Base-by-base conservation (phyloP, 108 stramenopile species). In the Cylindrotheca fusiformis region DNA sequence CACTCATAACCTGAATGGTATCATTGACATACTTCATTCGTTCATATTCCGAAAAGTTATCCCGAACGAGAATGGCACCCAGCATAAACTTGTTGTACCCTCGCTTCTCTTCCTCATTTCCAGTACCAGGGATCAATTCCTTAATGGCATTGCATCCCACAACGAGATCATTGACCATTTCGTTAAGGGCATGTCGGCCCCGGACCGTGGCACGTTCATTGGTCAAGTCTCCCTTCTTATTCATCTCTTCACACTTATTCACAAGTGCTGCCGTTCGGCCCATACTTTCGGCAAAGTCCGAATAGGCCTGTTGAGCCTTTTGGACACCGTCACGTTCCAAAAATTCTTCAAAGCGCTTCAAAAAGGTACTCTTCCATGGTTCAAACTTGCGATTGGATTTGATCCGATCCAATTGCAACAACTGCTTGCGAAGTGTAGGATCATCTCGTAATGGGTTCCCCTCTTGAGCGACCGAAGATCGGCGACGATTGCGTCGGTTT, bases 71-170 rank as follows among this genome's bases (percentile, higher is more conserved):
- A 0, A 50, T 41, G 36, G 63, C 62, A 23, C 70, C 70, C 24
- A 71, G 59, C 22, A 64, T 62, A 24, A 58, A 71, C 63, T 71
- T 71, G 54, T 41, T 71, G 48, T 55, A 71, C 19, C 62, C 63
- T 6, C 32, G 29, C 1, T 19, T 31, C 55, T 27, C 54, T 41
- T 71, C 70, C 2, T 63, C 62, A 0, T 26, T 18, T 24, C 32
- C 31, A 8, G 48, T 49, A 3, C 60, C 19, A 18, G 70, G 70
- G 31, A 62, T 58, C 24, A 68, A 46, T 41, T 50, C 33, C 20
- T 67, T 45, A 28, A 61, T 61, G 3, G 49, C 66, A 12, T 45
- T 21, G 0, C 49, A 20, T 3, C 20, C 30, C 20, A 17, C 18
- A 46, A 48, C 57, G 18, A 72, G 29, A 0, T 30, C 18, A 19